A percentile compares a stretch with the other conserved stretches of the same genome.
phyloP scores from a whole-genome alignment of 2,329 filamentous ascomycete species.

The Acrocalymma vagum region DNA sequence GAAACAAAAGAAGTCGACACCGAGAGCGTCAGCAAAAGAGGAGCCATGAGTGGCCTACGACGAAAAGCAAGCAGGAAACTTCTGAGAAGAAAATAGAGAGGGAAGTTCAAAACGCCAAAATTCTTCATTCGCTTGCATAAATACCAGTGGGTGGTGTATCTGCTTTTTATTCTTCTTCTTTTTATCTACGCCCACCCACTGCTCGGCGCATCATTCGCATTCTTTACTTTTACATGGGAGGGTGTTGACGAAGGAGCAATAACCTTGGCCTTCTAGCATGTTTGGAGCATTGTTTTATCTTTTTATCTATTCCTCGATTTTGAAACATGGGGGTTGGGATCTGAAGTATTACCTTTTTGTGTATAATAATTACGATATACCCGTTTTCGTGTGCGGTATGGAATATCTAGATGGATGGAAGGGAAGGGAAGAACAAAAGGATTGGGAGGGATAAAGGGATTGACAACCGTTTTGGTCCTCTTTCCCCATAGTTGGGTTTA shows the following conservation, averaged over 20 bases:
- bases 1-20: slow-evolving; percentile 21
- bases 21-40: slow-evolving; percentile 28
- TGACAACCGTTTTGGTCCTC: no score
- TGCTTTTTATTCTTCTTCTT: slow-evolving; percentile 2
- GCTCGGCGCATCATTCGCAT: not conserved
- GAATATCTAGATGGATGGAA: no score
- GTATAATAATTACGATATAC: slow-evolving; percentile 22
- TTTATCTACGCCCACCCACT: slow-evolving; percentile 11
- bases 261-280: no score
- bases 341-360: slow-evolving; percentile 9
- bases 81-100: slow-evolving; percentile 26
- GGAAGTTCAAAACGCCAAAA: not conserved
- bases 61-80: slow-evolving; percentile 34
- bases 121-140: not conserved
- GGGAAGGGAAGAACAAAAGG: no score
- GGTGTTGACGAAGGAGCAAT: slow-evolving; percentile 5
- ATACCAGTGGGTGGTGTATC: no score
- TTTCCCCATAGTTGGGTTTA: no score
- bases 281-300: no score
- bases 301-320: no score
- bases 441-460: no score
- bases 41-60: slow-evolving; percentile 26
- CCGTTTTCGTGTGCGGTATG: no score
- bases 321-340: not conserved
- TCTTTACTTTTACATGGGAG: not conserved